Percentiles rank a stretch among this genome's conserved stretches.
Evolutionary conservation across 495 filamentous ascomycete species (phyloP).

Genomic region (Penicillium flavigenum): DNA sequence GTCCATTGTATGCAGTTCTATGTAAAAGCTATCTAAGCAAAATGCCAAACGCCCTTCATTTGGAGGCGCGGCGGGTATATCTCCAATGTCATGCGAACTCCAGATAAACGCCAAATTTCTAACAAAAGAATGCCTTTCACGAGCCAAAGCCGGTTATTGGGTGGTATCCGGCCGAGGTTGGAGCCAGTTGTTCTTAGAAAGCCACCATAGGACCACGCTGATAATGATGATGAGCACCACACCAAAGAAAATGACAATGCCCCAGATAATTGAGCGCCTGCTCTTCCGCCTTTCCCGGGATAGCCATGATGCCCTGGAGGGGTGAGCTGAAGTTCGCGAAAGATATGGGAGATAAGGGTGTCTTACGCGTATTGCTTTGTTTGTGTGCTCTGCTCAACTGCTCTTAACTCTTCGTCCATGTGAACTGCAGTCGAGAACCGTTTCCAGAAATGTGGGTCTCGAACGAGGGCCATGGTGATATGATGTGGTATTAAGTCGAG

Average conservation of each 20-base stretch:
- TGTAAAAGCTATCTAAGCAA: background rate
- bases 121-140: background rate
- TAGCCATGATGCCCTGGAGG: conserved; percentile 33
- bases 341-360: background rate
- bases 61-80: conserved; percentile 13
- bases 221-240: conserved; percentile 29
- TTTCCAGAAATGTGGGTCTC: conserved; percentile 63
- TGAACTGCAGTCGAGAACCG: conserved; percentile 62
- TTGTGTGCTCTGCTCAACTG: conserved; percentile 14
- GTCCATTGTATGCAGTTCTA: background rate
- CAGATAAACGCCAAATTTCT: background rate
- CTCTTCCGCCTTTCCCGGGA: conserved; percentile 35
- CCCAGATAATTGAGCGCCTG: conserved; percentile 34
- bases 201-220: conserved; percentile 40
- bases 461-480: conserved; percentile 44
- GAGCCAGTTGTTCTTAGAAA: conserved; percentile 43
- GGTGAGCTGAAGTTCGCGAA: conserved; percentile 4
- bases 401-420: conserved; percentile 39
- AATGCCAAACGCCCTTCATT: conserved; percentile 5
- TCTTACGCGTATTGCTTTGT: conserved; percentile 18
- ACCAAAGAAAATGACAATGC: conserved; percentile 35
- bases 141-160: background rate
- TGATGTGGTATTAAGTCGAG: background rate
- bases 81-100: background rate
- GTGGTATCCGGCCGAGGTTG: conserved; percentile 16